Percentiles rank a stretch among this genome's conserved stretches.
These are phyloP conservation scores for Petrea volubilis DNA, from an alignment of 257 asterid genomes.

Conservation along the genomic window DNA sequence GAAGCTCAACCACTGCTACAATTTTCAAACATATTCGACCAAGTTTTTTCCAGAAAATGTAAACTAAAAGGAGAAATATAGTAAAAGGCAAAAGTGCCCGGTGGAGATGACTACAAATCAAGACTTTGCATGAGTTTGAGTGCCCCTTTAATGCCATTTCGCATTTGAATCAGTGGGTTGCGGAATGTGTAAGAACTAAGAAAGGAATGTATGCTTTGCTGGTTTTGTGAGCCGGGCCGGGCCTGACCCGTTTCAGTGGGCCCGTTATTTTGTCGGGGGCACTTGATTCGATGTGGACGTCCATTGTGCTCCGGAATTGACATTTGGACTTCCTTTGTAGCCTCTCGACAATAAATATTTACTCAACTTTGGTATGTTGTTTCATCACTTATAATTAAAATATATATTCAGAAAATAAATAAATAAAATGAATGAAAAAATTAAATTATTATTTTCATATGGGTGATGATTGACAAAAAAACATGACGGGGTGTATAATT, in stretches of 20 bases:
- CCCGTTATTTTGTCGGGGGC: neutral
- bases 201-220: neutral
- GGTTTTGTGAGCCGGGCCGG: conserved; percentile 12
- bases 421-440: too few species aligned
- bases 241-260: conserved; percentile 17
- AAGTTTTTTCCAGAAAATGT: conserved; percentile 28
- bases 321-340: neutral
- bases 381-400: neutral
- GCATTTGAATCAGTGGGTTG: neutral
- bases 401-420: too few species aligned
- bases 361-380: neutral
- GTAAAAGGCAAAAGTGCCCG: conserved; percentile 27
- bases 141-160: conserved; percentile 32
- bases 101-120: neutral
- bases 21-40: conserved; percentile 16
- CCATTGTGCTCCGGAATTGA: neutral
- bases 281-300: neutral
- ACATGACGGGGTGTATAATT: too few species aligned
- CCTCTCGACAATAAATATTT: neutral
- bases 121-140: neutral
- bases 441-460: too few species aligned
- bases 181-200: conserved; percentile 29
- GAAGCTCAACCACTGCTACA: conserved; percentile 12
- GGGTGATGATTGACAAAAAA: too few species aligned
- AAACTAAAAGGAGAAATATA: neutral